Evolutionary conservation across 2,329 filamentous ascomycete species (phyloP), one percentile per base, ranked within the genome.

Genomic region (Ciborinia camelliae): DNA sequence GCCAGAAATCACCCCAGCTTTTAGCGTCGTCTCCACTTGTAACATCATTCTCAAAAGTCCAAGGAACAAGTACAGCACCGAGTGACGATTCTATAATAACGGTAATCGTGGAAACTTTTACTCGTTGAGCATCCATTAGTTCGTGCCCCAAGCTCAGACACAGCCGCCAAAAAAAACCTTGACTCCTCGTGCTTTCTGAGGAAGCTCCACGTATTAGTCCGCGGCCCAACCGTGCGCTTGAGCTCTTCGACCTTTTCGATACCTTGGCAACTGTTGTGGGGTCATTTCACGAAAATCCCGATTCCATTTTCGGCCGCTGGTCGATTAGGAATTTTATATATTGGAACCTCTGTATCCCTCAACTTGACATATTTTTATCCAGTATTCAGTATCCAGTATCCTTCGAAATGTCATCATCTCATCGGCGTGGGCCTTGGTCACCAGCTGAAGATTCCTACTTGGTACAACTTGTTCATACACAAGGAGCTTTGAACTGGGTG

Each of bases 401-500:
- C 48, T 23, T 45, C 47, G 63, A 37, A 55, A 75, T 75, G 73
- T 65, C 73, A 47, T 65, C 73, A 43, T 73, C 73, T 61, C 86
- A 89, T 74, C 86, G 88, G 75, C 86, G 91, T 78, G 92, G 92
- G 65, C 91, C 92, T 65, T 96, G 92, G 92, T 90, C 91, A 68
- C 86, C 88, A 71, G 81, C 83, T 60, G 92, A 96, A 77, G 92
- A 96, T 75, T 79, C 82, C 58, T 81, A 84, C 67, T 83, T 96
- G 30, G 82, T 92, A 70, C 81, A 85, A 66, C 84, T 94, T 30
- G 90, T 96, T 67, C 81, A 84, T 55, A 81, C 82, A 60, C 86
- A 91, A 76, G 90, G 91, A 39, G 84, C 90, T 39, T 84, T 90
- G 75, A 95, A 97, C 82, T 98, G 94, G 94, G 92, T 97, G 18